A percentile compares a stretch with the other conserved stretches of the same genome.
These are phyloP conservation scores for Cryptococcus sp. DNA, from an alignment of 1,284 basidiomycete genomes.

Conservation along the genomic window DNA sequence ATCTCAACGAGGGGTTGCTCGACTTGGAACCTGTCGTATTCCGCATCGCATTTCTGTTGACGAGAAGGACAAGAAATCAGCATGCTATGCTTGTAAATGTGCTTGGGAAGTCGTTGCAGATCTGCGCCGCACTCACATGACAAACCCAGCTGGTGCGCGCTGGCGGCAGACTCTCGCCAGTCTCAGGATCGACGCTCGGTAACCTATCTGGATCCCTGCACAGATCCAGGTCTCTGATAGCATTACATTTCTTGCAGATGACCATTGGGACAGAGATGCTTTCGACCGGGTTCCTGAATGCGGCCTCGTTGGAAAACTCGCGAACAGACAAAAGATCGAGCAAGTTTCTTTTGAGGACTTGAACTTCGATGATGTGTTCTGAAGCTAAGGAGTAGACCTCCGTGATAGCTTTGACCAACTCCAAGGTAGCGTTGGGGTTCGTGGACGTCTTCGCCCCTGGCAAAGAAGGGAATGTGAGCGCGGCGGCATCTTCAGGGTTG, in stretches of 20 bases:
- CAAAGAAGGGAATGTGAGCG: constrained; percentile 78
- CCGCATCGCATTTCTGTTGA: constrained; percentile 67
- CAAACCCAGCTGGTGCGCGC: constrained; percentile 53
- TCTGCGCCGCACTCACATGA: constrained; percentile 35
- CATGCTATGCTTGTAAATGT: neutral
- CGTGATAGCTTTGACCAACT: constrained; percentile 86
- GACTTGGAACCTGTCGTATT: constrained; percentile 82
- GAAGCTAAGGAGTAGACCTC: constrained; percentile 76
- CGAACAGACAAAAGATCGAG: constrained; percentile 84
- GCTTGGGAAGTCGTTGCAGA: too few species aligned
- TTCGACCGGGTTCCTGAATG: constrained; percentile 90
- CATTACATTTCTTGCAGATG: constrained; percentile 87
- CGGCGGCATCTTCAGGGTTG: constrained; percentile 60
- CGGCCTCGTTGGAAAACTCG: constrained; percentile 81
- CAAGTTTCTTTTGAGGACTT: constrained; percentile 82
- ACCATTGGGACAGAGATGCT: constrained; percentile 83
- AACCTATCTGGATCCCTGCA: constrained; percentile 89
- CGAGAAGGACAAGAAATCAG: constrained; percentile 12
- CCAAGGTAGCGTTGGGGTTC: constrained; percentile 73
- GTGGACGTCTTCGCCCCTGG: constrained; percentile 77
- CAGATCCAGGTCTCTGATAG: constrained; percentile 87
- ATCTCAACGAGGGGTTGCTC: constrained; percentile 82
- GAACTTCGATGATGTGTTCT: constrained; percentile 80
- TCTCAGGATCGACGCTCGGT: constrained; percentile 53
- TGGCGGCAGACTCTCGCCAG: constrained; percentile 47